phyloP scores from a whole-genome alignment of 768 basidiomycete species.

The Mrakia blollopis region DNA sequence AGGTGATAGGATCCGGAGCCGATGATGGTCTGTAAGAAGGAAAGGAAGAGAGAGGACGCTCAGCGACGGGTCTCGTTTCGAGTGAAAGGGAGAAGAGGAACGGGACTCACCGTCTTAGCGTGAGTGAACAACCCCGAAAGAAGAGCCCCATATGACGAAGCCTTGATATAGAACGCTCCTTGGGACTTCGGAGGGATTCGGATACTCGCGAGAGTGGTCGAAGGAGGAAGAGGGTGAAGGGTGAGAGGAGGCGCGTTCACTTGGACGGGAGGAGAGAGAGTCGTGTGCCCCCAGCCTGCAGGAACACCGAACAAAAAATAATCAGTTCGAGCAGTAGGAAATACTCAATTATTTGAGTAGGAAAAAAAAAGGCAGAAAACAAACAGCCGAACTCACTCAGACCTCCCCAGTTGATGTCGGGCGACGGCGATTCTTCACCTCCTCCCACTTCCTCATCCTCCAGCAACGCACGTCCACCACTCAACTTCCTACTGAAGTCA shows the following conservation, averaged over 20 bases:
- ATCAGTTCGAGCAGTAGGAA: neutral
- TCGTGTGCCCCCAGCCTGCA: neutral
- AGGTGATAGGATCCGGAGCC: slow-evolving; percentile 1
- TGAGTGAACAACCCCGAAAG: slow-evolving; percentile 5
- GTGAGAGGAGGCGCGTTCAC: neutral
- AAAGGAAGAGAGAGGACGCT: neutral
- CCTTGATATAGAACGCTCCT: slow-evolving; percentile 2
- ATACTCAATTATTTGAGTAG: neutral
- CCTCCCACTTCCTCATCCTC: too few relatives aligned
- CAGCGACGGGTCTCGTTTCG: neutral
- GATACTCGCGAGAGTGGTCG: neutral
- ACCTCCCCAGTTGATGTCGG: neutral
- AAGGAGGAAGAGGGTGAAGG: neutral
- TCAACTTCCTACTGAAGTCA: too few relatives aligned
- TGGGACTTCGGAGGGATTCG: neutral
- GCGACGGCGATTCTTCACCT: neutral
- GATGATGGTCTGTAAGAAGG: neutral
- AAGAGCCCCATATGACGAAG: neutral
- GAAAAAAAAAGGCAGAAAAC: neutral
- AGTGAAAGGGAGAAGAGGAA: neutral
- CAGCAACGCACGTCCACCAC: too few relatives aligned
- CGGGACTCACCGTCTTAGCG: neutral
- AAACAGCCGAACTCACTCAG: neutral
- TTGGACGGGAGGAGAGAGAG: neutral
- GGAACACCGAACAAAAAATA: neutral